These are phyloP conservation scores for Sporothrix brasiliensis DNA, from an alignment of 2,329 filamentous ascomycete species.

Conservation along the genomic window DNA sequence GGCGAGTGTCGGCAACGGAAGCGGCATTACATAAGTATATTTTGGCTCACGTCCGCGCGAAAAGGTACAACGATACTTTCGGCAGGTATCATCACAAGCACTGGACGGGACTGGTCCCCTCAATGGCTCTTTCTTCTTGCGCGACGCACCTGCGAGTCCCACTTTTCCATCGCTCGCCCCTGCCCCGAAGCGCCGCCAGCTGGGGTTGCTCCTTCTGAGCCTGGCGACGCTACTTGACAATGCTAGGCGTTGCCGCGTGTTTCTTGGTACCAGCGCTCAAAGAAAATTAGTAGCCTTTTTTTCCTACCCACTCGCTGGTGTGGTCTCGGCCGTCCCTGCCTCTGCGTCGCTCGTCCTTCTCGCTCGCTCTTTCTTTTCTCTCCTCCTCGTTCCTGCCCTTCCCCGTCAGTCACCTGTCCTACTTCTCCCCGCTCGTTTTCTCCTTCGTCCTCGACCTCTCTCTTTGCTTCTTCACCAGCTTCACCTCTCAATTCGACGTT, in stretches of 20 bases:
- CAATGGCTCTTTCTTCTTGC: slow-evolving; percentile 18
- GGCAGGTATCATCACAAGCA: slow-evolving; percentile 15
- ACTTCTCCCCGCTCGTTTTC: slow-evolving; percentile 1
- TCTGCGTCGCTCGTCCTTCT: slow-evolving; percentile 9
- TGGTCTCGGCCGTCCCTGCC: slow-evolving; percentile 24
- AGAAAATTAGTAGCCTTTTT: slow-evolving; percentile 25
- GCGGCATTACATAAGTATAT: neutral
- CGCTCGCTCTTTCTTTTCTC: slow-evolving; percentile 1
- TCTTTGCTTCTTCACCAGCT: slow-evolving; percentile 16
- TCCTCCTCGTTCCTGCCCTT: slow-evolving; percentile 17
- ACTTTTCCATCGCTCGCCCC: slow-evolving; percentile 32
- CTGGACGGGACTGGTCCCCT: neutral
- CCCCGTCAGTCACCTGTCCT: slow-evolving; percentile 13
- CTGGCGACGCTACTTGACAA: slow-evolving; percentile 21
- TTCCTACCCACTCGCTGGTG: slow-evolving; percentile 17
- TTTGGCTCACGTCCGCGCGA: neutral
- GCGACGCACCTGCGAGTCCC: slow-evolving; percentile 26
- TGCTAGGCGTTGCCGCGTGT: slow-evolving; percentile 7
- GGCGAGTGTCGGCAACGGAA: slow-evolving; percentile 28
- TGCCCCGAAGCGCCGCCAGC: slow-evolving; percentile 33
- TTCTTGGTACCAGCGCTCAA: slow-evolving; percentile 21
- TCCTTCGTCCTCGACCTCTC: neutral
- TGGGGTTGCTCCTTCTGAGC: slow-evolving; percentile 1
- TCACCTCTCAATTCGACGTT: slow-evolving; percentile 18
- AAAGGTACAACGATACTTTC: slow-evolving; percentile 19